Percentiles rank a stretch among this genome's conserved stretches.
Conservation (phyloP, 805 yeast species). For the Yamadazyma paraphyllophila region DNA sequence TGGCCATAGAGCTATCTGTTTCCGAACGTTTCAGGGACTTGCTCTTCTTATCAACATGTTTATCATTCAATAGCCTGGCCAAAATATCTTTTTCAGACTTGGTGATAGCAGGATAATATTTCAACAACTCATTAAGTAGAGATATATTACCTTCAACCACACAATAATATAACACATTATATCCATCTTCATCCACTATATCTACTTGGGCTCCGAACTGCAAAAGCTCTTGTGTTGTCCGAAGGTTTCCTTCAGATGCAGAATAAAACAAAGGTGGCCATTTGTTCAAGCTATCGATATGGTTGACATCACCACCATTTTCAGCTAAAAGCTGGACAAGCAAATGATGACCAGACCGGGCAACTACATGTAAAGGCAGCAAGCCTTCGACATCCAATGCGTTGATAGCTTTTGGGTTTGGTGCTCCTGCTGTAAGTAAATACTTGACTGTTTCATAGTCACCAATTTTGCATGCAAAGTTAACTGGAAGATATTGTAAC, state of each 20-base stretch:
- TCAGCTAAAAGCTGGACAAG: slow-evolving; percentile 65
- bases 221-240: slow-evolving; percentile 68
- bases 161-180: slow-evolving; percentile 81
- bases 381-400: slow-evolving; percentile 85
- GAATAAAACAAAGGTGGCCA: slow-evolving; percentile 96
- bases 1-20: slow-evolving; percentile 20
- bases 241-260: slow-evolving; percentile 76
- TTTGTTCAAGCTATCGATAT: slow-evolving; percentile 77
- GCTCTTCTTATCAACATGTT: slow-evolving; percentile 1
- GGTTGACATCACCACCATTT: slow-evolving; percentile 74
- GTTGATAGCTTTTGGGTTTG: slow-evolving; percentile 27
- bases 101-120: slow-evolving; percentile 24
- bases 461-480: slow-evolving; percentile 86
- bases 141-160: slow-evolving; percentile 90
- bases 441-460: slow-evolving; percentile 66
- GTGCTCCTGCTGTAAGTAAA: slow-evolving; percentile 43
- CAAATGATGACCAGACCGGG: slow-evolving; percentile 74
- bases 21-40: background rate
- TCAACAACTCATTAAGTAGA: slow-evolving; percentile 69
- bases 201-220: slow-evolving; percentile 68
- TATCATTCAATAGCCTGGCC: slow-evolving; percentile 1
- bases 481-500: slow-evolving; percentile 72
- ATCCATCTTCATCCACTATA: slow-evolving; percentile 74
- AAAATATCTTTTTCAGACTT: slow-evolving; percentile 5
- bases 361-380: slow-evolving; percentile 82